Evolutionary conservation across 73 alveolate species (phyloP), one percentile per base, ranked within the genome.

Genomic region (Symbiodinium pilosum): DNA sequence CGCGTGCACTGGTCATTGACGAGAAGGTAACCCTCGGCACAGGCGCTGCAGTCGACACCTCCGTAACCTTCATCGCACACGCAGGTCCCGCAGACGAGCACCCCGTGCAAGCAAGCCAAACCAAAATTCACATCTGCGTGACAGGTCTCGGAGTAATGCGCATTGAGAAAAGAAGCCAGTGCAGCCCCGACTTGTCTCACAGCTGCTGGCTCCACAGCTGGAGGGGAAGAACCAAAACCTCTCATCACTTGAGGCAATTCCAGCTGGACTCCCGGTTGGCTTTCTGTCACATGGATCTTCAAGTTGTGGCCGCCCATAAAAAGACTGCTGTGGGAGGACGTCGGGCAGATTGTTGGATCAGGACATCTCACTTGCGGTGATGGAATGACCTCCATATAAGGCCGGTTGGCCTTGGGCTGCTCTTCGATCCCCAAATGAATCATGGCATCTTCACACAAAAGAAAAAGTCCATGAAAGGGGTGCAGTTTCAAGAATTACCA

Each of bases 81-180:
- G 38, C 98, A 92, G 18, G 43, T 24, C 14, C 98, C 98, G 36
- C 21, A 14, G 18, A 47, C 41, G 2, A 92, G 84, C n/a, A 43
- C 44, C 1, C 98, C 98, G 56, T 92, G 98, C 38, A 26, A 39
- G 43, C 98, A 92, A 2, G 92, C 64, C 98, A 92, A 36, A 11
- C 98, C 98, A 44, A 73, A 92, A 69, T 92, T 92, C 68, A 92
- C 98, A 75, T 92, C 92, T 18, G 92, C 44, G 43, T 92, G 84
- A n/a, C 98, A 92, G 41, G 91, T 34, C 52, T 91, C 97, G 40
- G 18, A 36, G 85, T 73, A 91, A 64, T 92, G 92, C 43, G 30
- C 43, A 43, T 92, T 92, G 68, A 92, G 92, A 59, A 92, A 92
- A 1, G 98, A 30, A 12, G 98, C 98, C 54, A 92, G 30, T 2